These are phyloP conservation scores for Echria macrotheca DNA, from an alignment of 495 filamentous ascomycete genomes.

Conservation along the genomic window DNA sequence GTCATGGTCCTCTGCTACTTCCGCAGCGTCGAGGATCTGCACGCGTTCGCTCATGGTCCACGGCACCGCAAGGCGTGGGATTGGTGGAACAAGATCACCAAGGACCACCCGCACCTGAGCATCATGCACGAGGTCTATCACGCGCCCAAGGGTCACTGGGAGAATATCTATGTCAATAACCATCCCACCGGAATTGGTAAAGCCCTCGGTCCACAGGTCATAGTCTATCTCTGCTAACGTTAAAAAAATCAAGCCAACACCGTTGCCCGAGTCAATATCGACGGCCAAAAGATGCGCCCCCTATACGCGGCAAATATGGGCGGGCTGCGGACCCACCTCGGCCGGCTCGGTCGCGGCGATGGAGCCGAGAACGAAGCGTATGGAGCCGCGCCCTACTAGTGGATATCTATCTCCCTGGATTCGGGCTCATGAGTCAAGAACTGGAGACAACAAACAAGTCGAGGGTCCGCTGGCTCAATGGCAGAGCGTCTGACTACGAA, in stretches of 20 bases:
- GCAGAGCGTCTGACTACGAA: slow-evolving; percentile 11
- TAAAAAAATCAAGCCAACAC: slow-evolving; percentile 2
- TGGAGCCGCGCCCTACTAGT: not conserved
- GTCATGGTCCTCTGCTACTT: slow-evolving; percentile 41
- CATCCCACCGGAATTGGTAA: slow-evolving; percentile 10
- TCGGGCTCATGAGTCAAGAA: not conserved
- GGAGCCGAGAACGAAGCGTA: slow-evolving; percentile 9
- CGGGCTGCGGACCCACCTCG: slow-evolving; percentile 1
- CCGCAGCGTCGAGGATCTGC: slow-evolving; percentile 36
- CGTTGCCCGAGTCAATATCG: not conserved
- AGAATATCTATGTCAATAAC: slow-evolving; percentile 13
- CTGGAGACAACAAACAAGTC: too few species aligned
- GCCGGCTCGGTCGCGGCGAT: slow-evolving; percentile 5
- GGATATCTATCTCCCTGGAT: too few species aligned
- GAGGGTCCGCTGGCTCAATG: slow-evolving; percentile 8
- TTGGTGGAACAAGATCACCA: slow-evolving; percentile 26
- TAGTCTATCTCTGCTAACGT: too few species aligned
- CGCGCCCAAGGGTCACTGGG: slow-evolving; percentile 10
- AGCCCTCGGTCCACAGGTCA: too few species aligned
- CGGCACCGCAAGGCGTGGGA: slow-evolving; percentile 38
- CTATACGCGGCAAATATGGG: slow-evolving; percentile 1
- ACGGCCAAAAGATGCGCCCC: not conserved
- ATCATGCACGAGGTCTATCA: slow-evolving; percentile 14
- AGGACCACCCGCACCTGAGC: slow-evolving; percentile 7
- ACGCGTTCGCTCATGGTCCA: slow-evolving; percentile 40